phyloP scores from a whole-genome alignment of 305 asterid species.

The Galium porrigens region DNA sequence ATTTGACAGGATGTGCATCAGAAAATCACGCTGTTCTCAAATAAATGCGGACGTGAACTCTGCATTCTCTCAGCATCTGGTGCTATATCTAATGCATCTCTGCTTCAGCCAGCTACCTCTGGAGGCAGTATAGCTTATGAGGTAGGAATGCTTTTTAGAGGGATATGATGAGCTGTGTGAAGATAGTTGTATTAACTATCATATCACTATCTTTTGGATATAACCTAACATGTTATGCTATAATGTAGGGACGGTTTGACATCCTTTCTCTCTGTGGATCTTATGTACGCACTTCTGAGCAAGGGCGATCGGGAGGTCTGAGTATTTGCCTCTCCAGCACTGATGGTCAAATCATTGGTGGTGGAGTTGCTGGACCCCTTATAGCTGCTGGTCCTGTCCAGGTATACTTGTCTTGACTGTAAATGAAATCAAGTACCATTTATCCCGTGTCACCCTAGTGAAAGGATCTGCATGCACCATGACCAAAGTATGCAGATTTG shows the following conservation, averaged over 20 bases:
- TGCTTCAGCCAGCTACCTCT: slow-evolving; percentile 47
- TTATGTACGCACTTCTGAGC: slow-evolving; percentile 31
- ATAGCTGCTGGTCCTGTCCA: slow-evolving; percentile 49
- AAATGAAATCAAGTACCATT: not conserved
- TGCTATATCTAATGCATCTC: slow-evolving; percentile 41
- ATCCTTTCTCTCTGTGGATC: slow-evolving; percentile 52
- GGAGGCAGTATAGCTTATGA: slow-evolving; percentile 46
- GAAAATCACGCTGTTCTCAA: slow-evolving; percentile 38
- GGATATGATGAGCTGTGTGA: not conserved
- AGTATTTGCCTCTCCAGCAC: slow-evolving; percentile 38
- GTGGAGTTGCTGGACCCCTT: slow-evolving; percentile 54
- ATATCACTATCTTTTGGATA: not conserved
- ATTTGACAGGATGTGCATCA: slow-evolving; percentile 40
- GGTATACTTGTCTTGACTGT: slow-evolving; percentile 21
- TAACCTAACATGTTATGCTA: slow-evolving; percentile 3
- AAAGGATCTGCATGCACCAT: not conserved
- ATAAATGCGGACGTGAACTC: slow-evolving; percentile 40
- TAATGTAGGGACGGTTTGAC: slow-evolving; percentile 40
- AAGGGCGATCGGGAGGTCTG: slow-evolving; percentile 41
- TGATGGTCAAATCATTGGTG: slow-evolving; percentile 54
- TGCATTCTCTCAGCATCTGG: slow-evolving; percentile 53
- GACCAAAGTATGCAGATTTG: not conserved
- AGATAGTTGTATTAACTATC: not conserved
- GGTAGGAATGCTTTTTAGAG: slow-evolving; percentile 23
- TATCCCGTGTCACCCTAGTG: not conserved